Evolutionary conservation across 768 basidiomycete species (phyloP).

Genomic region (Krasilnikovozyma curviuscula): DNA sequence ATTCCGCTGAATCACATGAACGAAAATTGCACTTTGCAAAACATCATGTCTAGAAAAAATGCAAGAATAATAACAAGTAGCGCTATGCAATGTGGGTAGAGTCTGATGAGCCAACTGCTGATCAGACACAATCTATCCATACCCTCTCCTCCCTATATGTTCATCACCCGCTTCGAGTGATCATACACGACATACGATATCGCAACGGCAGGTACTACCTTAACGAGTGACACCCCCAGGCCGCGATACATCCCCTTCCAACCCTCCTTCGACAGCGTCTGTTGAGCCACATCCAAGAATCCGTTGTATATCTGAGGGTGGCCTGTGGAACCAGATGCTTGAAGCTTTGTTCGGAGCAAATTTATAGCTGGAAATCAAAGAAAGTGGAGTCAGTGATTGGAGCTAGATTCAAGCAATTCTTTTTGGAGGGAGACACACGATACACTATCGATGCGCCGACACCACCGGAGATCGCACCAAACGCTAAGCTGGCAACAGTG

Average conservation of each 20-base stretch:
- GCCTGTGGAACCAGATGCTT: constrained; percentile 87
- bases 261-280: constrained; percentile 66
- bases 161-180: too few species aligned
- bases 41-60: too few species aligned
- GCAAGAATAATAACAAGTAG: too few species aligned
- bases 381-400: neutral
- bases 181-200: constrained; percentile 70
- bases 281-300: constrained; percentile 60
- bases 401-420: neutral
- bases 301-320: constrained; percentile 82
- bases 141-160: too few species aligned
- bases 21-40: too few species aligned
- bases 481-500: constrained; percentile 64
- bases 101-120: too few species aligned
- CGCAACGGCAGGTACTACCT: constrained; percentile 91
- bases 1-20: too few species aligned
- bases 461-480: constrained; percentile 81
- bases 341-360: constrained; percentile 77
- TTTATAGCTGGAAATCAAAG: constrained; percentile 20
- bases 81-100: too few species aligned
- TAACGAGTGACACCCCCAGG: constrained; percentile 74
- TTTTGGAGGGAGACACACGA: constrained; percentile 42
- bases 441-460: constrained; percentile 81
- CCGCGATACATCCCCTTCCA: constrained; percentile 89
- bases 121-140: too few species aligned